A percentile compares a stretch with the other conserved stretches of the same genome.
These are phyloP conservation scores for Boletus rubroflammeus DNA, from an alignment of 768 basidiomycete species.

Conservation along the genomic window DNA sequence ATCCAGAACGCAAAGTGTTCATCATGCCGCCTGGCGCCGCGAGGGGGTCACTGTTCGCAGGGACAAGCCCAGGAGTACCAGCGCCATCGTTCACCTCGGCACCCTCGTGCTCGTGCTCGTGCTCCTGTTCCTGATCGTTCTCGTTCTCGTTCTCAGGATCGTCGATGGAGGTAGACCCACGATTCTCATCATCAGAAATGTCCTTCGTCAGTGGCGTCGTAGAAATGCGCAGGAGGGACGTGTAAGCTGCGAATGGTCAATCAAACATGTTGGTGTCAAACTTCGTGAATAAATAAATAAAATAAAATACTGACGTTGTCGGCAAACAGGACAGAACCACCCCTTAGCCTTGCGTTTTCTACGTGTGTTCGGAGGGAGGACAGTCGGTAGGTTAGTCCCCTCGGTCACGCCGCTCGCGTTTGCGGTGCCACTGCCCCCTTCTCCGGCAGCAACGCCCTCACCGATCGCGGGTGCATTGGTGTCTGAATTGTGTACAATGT, in stretches of 20 bases:
- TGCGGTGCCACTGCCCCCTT: constrained; percentile 15
- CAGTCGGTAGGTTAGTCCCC: constrained; percentile 18
- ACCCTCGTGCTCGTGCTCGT: constrained; percentile 21
- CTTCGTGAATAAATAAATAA: not conserved
- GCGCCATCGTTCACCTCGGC: not conserved
- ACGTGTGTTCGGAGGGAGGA: constrained; percentile 43
- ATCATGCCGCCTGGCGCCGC: constrained; percentile 19
- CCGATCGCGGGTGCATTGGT: constrained; percentile 29
- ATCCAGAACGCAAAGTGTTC: constrained; percentile 22
- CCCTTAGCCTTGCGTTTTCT: constrained; percentile 93
- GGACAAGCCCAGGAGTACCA: not conserved
- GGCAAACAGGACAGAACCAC: constrained; percentile 96
- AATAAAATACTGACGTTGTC: constrained; percentile 70
- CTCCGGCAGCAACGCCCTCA: constrained; percentile 21
- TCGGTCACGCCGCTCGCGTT: constrained; percentile 23
- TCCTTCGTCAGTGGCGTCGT: constrained; percentile 55
- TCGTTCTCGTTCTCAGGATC: constrained; percentile 24
- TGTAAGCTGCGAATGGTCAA: constrained; percentile 58
- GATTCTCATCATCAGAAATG: constrained; percentile 31
- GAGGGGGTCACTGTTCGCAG: constrained; percentile 11
- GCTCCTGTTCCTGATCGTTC: not conserved
- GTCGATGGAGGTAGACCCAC: constrained; percentile 24
- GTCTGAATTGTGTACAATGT: constrained; percentile 59
- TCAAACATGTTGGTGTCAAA: not conserved
- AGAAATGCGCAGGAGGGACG: constrained; percentile 80